Evolutionary conservation across 768 basidiomycete species (phyloP).

Genomic region (Rossbeevera mucosa): DNA sequence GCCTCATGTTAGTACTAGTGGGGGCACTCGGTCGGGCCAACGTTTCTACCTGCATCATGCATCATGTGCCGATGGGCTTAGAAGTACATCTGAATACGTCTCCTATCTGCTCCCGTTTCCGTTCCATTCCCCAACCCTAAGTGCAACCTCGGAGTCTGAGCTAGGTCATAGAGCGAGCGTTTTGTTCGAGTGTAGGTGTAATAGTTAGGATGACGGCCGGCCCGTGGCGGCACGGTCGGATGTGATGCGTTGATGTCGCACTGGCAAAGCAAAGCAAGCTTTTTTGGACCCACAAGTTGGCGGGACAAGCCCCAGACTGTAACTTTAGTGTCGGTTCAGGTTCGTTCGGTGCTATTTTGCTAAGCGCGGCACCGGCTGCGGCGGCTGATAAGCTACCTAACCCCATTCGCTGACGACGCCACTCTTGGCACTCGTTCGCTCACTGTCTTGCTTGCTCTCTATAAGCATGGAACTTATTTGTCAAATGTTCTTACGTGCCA

Average conservation of each 20-base stretch:
- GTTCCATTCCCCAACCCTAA: neutral
- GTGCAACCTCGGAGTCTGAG: neutral
- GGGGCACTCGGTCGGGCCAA: neutral
- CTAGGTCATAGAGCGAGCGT: neutral
- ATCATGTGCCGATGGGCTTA: neutral
- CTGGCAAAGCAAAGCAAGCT: neutral
- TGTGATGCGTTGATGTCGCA: neutral
- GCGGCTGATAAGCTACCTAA: neutral
- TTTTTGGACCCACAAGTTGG: neutral
- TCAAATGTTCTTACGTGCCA: neutral
- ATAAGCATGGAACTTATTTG: neutral
- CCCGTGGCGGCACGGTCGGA: neutral
- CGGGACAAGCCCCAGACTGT: no score
- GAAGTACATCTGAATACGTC: neutral
- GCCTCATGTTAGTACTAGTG: neutral
- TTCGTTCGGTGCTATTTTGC: neutral
- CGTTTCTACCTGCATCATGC: neutral
- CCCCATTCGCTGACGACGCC: neutral
- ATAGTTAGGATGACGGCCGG: neutral
- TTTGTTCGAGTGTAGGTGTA: neutral
- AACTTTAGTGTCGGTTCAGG: neutral
- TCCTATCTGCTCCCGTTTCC: neutral
- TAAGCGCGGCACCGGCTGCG: neutral
- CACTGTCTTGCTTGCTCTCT: neutral
- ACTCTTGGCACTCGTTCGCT: neutral